These are phyloP conservation scores for Eimeria maxima DNA, from an alignment of 169 alveolate species.

Conservation along the genomic window DNA sequence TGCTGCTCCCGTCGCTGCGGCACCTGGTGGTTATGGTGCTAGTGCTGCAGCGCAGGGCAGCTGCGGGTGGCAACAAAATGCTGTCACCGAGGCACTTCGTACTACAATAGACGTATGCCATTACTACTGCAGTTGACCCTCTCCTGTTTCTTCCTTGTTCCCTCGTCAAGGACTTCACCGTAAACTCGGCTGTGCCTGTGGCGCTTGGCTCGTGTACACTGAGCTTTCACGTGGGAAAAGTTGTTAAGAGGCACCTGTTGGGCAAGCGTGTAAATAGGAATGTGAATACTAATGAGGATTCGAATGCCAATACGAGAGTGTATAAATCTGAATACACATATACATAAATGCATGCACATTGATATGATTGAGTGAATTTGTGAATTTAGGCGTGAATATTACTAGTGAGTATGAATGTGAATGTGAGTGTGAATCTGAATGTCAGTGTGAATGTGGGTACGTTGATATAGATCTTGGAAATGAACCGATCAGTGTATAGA, in stretches of 20 bases:
- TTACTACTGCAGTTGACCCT: background rate
- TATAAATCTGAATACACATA: too few species aligned
- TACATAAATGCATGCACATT: too few species aligned
- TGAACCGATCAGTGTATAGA: too few species aligned
- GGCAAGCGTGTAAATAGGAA: background rate
- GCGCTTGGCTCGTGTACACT: too few species aligned
- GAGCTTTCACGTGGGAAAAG: background rate
- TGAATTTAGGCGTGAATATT: background rate
- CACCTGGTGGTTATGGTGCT: too few species aligned
- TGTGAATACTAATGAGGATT: background rate
- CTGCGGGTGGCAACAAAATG: conserved; percentile 37
- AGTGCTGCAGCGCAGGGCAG: background rate
- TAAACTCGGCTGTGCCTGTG: too few species aligned
- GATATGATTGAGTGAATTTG: too few species aligned
- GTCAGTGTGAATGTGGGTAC: background rate
- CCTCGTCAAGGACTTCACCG: too few species aligned
- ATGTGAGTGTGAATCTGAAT: too few species aligned
- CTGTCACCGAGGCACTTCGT: conserved; percentile 19
- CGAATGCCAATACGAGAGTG: too few species aligned
- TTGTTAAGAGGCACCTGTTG: background rate
- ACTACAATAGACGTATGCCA: background rate
- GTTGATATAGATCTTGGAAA: too few species aligned
- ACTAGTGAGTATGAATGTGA: background rate
- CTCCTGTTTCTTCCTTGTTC: background rate
- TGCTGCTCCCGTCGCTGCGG: too few species aligned